These are phyloP conservation scores for Aspergillus thermomutatus DNA, from an alignment of 2,329 filamentous ascomycete genomes.

Conservation along the genomic window DNA sequence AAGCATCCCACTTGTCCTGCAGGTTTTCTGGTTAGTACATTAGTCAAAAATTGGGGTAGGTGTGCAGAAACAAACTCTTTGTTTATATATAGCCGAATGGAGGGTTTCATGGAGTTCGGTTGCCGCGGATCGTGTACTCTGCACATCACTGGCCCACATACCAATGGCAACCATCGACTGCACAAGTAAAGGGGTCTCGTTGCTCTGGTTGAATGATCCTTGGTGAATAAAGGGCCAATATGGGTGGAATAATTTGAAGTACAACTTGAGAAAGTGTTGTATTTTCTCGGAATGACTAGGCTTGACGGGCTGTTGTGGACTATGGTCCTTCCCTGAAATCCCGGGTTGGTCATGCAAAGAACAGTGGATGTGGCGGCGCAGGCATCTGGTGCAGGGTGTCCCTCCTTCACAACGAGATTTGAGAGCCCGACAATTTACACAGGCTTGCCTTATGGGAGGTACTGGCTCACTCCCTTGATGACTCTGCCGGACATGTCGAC, in stretches of 20 bases:
- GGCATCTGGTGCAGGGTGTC: conserved; percentile 15
- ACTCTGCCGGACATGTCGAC: conserved; percentile 20
- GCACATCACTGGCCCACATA: conserved; percentile 21
- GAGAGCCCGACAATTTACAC: conserved; percentile 13
- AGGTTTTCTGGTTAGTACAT: neutral
- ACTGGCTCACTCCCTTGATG: conserved; percentile 13
- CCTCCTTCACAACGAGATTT: conserved; percentile 21
- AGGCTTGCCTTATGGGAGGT: conserved; percentile 14
- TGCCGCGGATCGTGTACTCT: conserved; percentile 17
- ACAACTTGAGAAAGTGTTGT: conserved; percentile 18
- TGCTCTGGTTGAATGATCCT: conserved; percentile 16
- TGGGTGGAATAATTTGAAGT: conserved; percentile 26
- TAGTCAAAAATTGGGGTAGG: neutral
- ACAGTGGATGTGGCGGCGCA: conserved; percentile 15
- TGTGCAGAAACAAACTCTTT: conserved; percentile 16
- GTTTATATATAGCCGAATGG: conserved; percentile 20
- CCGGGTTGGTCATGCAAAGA: conserved; percentile 4
- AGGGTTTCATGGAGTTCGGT: conserved; percentile 23
- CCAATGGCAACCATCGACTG: conserved; percentile 28
- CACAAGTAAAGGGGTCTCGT: conserved; percentile 25
- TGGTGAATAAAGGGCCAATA: conserved; percentile 29
- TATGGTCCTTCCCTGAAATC: neutral
- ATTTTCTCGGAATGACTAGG: conserved; percentile 1
- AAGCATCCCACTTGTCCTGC: conserved; percentile 24
- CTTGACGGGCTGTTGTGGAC: no score